Conservation (phyloP, 768 basidiomycete species). For the Kwoniella bestiolae region DNA sequence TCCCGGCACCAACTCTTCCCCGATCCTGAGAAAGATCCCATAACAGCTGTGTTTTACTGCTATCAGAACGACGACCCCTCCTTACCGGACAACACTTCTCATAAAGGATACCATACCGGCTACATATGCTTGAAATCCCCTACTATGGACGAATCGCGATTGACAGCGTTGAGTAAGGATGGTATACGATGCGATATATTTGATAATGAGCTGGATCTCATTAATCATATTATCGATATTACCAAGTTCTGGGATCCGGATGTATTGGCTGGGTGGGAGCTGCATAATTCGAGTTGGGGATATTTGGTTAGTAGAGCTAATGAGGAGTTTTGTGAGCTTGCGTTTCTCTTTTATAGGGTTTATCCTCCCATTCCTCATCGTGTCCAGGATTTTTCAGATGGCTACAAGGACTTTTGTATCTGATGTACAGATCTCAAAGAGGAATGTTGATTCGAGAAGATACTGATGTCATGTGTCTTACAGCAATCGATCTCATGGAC, state of each 20-base stretch:
- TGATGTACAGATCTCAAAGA: too few species aligned
- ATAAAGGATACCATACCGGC: conserved; percentile 52
- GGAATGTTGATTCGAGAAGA: background rate
- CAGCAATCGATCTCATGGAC: conserved; percentile 75
- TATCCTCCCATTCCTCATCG: background rate
- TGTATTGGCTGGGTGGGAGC: conserved; percentile 88
- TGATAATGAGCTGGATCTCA: conserved; percentile 73
- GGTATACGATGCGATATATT: conserved; percentile 58
- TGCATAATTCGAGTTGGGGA: conserved; percentile 87
- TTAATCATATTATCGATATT: conserved; percentile 76
- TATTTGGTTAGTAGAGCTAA: conserved; percentile 74
- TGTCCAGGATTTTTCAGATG: too few species aligned
- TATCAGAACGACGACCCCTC: conserved; percentile 64
- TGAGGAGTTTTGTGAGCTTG: conserved; percentile 52
- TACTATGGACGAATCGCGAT: conserved; percentile 29
- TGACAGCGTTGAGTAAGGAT: conserved; percentile 59
- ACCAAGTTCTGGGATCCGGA: conserved; percentile 84
- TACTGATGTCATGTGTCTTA: conserved; percentile 19
- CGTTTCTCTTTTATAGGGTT: background rate
- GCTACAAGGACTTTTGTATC: too few species aligned
- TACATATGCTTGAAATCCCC: conserved; percentile 44
- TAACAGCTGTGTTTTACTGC: conserved; percentile 74
- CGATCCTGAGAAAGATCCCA: conserved; percentile 68
- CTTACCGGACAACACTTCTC: conserved; percentile 40
- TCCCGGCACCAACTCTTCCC: conserved; percentile 68